Conservation (phyloP, 257 asterid species). For the Salvia miltiorrhiza region DNA sequence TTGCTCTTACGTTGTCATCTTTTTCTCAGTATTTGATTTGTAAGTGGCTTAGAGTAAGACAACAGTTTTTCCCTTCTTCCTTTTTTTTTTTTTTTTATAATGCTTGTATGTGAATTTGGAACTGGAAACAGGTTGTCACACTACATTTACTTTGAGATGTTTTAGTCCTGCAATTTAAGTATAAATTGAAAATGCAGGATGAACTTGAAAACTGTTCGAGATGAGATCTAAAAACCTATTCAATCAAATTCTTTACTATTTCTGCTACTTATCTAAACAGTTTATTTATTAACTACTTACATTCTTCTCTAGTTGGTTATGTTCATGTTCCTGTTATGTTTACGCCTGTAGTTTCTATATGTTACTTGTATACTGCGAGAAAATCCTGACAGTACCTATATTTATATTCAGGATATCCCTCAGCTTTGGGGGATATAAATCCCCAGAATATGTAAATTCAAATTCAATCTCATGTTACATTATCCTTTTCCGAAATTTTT, state of each 20-base stretch:
- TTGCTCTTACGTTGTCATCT: slow-evolving; percentile 9
- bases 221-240: background rate
- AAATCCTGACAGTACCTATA: background rate
- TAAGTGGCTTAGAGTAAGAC: background rate
- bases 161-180: background rate
- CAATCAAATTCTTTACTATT: background rate
- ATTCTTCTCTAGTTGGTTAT: background rate
- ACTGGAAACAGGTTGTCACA: slow-evolving; percentile 1
- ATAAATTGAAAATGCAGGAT: background rate
- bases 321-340: background rate
- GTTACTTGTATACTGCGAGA: background rate
- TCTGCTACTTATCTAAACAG: background rate
- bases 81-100: no score
- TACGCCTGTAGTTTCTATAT: background rate
- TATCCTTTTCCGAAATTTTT: background rate
- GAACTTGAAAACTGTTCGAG: slow-evolving; percentile 6
- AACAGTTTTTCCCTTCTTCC: background rate
- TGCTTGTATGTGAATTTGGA: background rate
- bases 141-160: background rate
- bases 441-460: background rate
- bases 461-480: background rate
- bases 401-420: background rate
- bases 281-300: background rate
- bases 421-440: background rate
- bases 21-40: slow-evolving; percentile 13